Evolutionary conservation across 805 yeast species (phyloP).

Genomic region (Schizosaccharomyces lindneri): DNA sequence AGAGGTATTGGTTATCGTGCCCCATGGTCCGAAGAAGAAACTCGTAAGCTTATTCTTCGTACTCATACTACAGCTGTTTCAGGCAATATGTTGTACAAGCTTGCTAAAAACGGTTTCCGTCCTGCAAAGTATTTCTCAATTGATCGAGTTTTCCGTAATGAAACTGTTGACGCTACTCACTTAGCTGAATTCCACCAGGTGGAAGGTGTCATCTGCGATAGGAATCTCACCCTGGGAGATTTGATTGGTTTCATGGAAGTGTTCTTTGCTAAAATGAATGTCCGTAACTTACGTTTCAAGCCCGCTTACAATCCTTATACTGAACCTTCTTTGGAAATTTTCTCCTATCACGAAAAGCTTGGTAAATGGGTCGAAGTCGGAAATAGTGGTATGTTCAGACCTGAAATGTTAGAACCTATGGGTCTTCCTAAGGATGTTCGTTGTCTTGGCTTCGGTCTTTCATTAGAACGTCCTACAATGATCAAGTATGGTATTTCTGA

Average conservation of each 20-base stretch:
- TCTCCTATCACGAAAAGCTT: slow-evolving; percentile 85
- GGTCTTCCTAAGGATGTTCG: slow-evolving; percentile 86
- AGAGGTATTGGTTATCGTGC: slow-evolving; percentile 97
- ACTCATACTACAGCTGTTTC: slow-evolving; percentile 96
- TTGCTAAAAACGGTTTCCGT: slow-evolving; percentile 28
- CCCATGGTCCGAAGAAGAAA: slow-evolving; percentile 85
- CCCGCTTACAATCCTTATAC: slow-evolving; percentile 98
- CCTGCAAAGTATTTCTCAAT: slow-evolving; percentile 85
- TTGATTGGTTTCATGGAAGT: slow-evolving; percentile 95
- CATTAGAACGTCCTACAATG: slow-evolving; percentile 97
- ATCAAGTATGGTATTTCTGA: slow-evolving; percentile 88
- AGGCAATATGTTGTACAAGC: slow-evolving; percentile 58
- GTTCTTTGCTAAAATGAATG: slow-evolving; percentile 94
- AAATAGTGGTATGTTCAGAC: slow-evolving; percentile 98
- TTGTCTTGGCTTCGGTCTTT: slow-evolving; percentile 92
- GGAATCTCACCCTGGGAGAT: slow-evolving; percentile 81
- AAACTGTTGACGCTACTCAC: slow-evolving; percentile 98
- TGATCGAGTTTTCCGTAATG: slow-evolving; percentile 96
- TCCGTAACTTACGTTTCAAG: slow-evolving; percentile 78
- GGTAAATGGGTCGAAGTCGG: slow-evolving; percentile 98
- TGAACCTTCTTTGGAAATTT: slow-evolving; percentile 94
- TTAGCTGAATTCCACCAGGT: slow-evolving; percentile 98
- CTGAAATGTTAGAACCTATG: slow-evolving; percentile 97
- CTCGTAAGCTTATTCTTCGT: slow-evolving; percentile 75
- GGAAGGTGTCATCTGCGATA: slow-evolving; percentile 96